Evolutionary conservation across 345 rosid species (phyloP), one percentile per base, ranked within the genome.

Genomic region (Microthlaspi erraticum): DNA sequence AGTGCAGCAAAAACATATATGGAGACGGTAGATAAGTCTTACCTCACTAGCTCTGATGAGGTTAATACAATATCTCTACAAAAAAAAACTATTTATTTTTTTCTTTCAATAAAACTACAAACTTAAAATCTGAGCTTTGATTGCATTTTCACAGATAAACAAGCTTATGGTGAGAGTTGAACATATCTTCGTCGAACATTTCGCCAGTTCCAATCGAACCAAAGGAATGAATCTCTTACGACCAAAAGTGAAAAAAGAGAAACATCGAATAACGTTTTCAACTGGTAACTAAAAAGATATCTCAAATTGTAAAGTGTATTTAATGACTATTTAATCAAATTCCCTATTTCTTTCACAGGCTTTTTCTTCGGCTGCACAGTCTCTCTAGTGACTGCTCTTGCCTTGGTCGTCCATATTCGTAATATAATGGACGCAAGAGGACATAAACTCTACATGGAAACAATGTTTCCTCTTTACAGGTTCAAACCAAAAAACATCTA

Each of bases 391-490:
- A 12, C 81, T 57, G 88, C 86, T 26, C 77, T 89, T 23, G 58
- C 55, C 57, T 42, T 71, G 43, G 48, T 81, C 16, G 46, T 80
- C 0, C 86, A 78, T 3, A 78, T 81, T 7, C 83, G 82, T 7
- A 65, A 79, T 3, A 63, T 82, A 64, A 36, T 81, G 74, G 18
- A 52, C 1, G 17, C 64, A 7, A 6, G 1, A 9, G 90, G 82
- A 16, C 67, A 70, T 14, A 36, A 8, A 11, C 34, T 16, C 18
- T 85, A 85, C 73, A 85, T 88, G 92, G 82, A 68, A 55, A 87
- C 80, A 45, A 66, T 85, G 86, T 87, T 89, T 46, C 90, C 96
- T 41, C 83, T 83, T 31, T 84, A 87, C 71, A 84, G 85, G 87
- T 86, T 60, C 50, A 7, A 18, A 56, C 36, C 53, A 43, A 53